Conservation (phyloP, 2,329 filamentous ascomycete species). For the Fusarium siculi region DNA sequence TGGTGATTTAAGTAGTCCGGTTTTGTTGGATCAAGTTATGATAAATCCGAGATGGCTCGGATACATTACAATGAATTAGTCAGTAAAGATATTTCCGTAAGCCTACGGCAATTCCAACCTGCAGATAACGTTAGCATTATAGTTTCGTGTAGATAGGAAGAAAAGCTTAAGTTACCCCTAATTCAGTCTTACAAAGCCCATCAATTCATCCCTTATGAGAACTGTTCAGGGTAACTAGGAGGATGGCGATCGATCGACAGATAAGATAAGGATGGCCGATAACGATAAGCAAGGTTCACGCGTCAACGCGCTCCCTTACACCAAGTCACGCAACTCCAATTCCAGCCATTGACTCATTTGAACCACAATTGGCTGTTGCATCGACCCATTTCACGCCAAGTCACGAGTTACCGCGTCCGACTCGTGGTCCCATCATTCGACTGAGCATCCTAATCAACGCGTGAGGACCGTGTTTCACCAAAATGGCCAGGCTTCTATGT, state of each 20-base stretch:
- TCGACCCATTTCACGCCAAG: slow-evolving; percentile 27
- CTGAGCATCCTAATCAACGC: background rate
- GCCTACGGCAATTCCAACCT: accelerated
- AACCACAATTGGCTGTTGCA: slow-evolving; percentile 11
- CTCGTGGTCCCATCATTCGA: slow-evolving; percentile 22
- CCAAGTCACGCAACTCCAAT: background rate
- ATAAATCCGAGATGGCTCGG: background rate
- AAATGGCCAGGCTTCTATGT: background rate
- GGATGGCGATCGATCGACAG: accelerated
- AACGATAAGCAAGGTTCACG: background rate
- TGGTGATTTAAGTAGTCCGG: accelerated
- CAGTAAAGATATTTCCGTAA: accelerated
- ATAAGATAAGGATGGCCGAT: background rate
- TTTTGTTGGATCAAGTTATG: accelerated
- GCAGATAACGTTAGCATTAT: background rate
- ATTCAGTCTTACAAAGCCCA: background rate
- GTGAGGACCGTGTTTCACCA: slow-evolving; percentile 23
- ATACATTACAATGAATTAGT: accelerated
- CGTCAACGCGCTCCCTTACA: background rate
- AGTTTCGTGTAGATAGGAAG: too few relatives aligned
- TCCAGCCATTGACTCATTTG: background rate
- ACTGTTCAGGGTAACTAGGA: background rate
- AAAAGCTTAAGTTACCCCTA: background rate
- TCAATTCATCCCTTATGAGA: accelerated
- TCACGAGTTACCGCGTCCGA: slow-evolving; percentile 39